These are phyloP conservation scores for Auricularia sp. DNA, from an alignment of 768 basidiomycete species.

Conservation along the genomic window DNA sequence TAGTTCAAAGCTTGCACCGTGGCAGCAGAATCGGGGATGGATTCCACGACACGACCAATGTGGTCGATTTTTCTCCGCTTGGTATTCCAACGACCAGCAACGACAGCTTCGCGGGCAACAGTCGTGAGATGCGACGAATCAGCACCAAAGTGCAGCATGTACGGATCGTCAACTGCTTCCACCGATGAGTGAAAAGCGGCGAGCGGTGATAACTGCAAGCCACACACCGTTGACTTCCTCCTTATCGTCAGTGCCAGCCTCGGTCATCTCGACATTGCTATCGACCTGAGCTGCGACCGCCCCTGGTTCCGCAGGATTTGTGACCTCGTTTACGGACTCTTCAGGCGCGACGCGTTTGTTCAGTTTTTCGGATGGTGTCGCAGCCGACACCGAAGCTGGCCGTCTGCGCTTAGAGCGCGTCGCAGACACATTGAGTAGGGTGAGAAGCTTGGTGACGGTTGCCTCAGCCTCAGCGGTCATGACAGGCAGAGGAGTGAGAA, in stretches of 20 bases:
- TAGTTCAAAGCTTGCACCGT: conserved; percentile 17
- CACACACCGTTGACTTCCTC: conserved; percentile 8
- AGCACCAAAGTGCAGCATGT: conserved; percentile 68
- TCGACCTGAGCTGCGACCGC: conserved; percentile 6
- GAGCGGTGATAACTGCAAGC: background rate
- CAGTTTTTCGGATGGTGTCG: conserved; percentile 39
- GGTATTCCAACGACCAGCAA: conserved; percentile 47
- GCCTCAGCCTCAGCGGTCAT: conserved; percentile 27
- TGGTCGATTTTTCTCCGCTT: conserved; percentile 41
- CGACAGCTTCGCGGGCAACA: conserved; percentile 38
- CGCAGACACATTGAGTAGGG: conserved; percentile 83
- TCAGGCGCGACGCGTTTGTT: conserved; percentile 46
- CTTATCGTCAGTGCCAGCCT: conserved; percentile 10
- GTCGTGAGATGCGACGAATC: conserved; percentile 42
- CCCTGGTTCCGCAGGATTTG: background rate
- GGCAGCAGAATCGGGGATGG: conserved; percentile 33
- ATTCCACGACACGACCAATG: conserved; percentile 46
- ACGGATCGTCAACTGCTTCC: conserved; percentile 30
- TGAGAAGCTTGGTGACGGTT: conserved; percentile 71
- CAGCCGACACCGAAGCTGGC: conserved; percentile 23
- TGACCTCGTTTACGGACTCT: conserved; percentile 21
- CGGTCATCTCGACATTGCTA: conserved; percentile 10
- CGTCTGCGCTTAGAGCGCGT: conserved; percentile 56
- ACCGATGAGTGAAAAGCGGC: background rate
- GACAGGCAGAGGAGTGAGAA: background rate